Percentiles rank a stretch among this genome's conserved stretches.
Conservation (phyloP, 495 filamentous ascomycete species). For the Tuber aestivum region DNA sequence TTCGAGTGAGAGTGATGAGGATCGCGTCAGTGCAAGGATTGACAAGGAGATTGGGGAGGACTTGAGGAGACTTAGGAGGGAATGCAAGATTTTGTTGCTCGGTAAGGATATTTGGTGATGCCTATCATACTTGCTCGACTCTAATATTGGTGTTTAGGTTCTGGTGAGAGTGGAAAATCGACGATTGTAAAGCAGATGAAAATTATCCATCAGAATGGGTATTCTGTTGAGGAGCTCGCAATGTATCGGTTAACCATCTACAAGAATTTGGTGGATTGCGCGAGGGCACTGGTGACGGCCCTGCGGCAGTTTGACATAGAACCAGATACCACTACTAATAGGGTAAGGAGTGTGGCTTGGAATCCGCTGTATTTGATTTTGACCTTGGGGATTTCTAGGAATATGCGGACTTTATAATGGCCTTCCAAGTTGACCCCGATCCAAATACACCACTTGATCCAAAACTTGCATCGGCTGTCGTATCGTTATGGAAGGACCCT, state of each 20-base stretch:
- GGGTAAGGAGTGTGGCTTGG: conserved; percentile 28
- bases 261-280: conserved; percentile 96
- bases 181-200: conserved; percentile 99
- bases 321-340: conserved; percentile 62
- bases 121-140: conserved; percentile 18
- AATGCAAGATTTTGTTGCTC: conserved; percentile 96
- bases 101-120: conserved; percentile 54
- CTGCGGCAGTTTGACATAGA: conserved; percentile 83
- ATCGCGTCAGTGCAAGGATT: conserved; percentile 88
- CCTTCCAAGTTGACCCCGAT: conserved; percentile 84
- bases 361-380: conserved; percentile 9
- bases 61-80: conserved; percentile 75
- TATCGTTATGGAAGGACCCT: conserved; percentile 82
- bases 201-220: conserved; percentile 97
- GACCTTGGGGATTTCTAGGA: conserved; percentile 45
- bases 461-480: conserved; percentile 73
- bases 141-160: conserved; percentile 55
- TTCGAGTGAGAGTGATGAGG: conserved; percentile 73
- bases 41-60: conserved; percentile 91
- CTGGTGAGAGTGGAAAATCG: conserved; percentile 96
- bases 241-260: conserved; percentile 93
- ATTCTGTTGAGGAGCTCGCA: conserved; percentile 81
- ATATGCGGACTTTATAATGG: conserved; percentile 69
- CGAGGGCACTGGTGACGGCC: conserved; percentile 80
- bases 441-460: conserved; percentile 73